Evolutionary conservation across 2,329 filamentous ascomycete species (phyloP), one percentile per base, ranked within the genome.

Genomic region (Ceratocystis ficicola): DNA sequence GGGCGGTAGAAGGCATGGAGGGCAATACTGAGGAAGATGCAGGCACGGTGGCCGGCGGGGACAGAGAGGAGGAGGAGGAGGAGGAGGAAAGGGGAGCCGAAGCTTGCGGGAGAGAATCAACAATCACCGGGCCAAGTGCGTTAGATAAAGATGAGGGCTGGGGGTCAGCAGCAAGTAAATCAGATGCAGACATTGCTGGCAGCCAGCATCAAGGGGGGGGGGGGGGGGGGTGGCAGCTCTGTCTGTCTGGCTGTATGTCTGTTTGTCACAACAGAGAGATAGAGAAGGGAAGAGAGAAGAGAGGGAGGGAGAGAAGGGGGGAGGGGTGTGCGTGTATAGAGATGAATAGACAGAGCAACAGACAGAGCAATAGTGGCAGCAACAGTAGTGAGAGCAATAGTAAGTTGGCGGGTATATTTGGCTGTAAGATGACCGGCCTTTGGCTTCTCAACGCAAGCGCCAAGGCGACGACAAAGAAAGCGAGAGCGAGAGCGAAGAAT

Each of bases 71-170:
- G 46, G 28, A 25, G 12, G 46, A 17, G 1, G 62, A 55, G 41
- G 44, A 22, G 25, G 44, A n/a, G 3, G 46, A 63, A 36, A 63
- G 44, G 44, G 62, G 62, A 63, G 48, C 50, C 32, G 63, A 20
- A 17, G 48, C 48, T 52, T 30, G 15, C 2, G 17, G 41, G 15
- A 50, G 28, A 44, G 46, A 55, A 65, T 25, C 25, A 46, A 22
- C 10, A 44, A 28, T 28, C 8, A 25, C 46, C 17, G 63, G 48
- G 52, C 63, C 52, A 59, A 44, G 41, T 12, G 36, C 36, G 5
- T 55, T 22, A 41, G 52, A 32, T 15, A 52, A 41, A 41, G 36
- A 7, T 17, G 52, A 59, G 20, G 74, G 72, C 70, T 76, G 74
- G 36, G 12, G 12, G 70, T 72, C 73, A 67, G 44, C 62, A 20